Evolutionary conservation across 2,329 filamentous ascomycete species (phyloP), one percentile per base, ranked within the genome.

Genomic region (Calonectria pseudoturangicola): DNA sequence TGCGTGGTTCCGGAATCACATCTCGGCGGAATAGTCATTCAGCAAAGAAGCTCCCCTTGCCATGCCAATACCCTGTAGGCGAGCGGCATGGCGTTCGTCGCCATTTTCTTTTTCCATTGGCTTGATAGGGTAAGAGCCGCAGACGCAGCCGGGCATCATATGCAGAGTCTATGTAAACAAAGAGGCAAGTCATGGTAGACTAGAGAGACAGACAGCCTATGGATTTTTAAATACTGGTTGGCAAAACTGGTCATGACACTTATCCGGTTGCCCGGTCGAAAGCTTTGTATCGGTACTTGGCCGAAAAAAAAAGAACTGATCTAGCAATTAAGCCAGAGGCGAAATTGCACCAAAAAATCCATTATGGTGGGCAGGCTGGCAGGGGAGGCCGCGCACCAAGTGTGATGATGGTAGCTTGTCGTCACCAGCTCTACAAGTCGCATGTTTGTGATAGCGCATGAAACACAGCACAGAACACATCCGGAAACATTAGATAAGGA

Each of bases 321-420:
- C 67, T 77, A 70, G 56, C 25, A 76, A 41, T 72, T 76, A 50
- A 72, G 66, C 68, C 76, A 79, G 66, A 72, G 63, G 71, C 69
- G 77, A 79, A 76, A 79, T 79, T 79, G 58, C 75, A 80, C 39
- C 70, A 71, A 72, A 30, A 66, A 71, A 60, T 73, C 56, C 58
- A 71, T 64, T 39, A 60, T 60, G 54, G 60, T 70, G 64, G 64
- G 58, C 58, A 63, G 58, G 13, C 54, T 66, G 66, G 72, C 73
- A 78, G 48, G 70, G 72, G 51, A 56, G 56, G 68, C 76, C 41
- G 48, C 62, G 73, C 73, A 68, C 56, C 54, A 65, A 63, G 58
- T 33, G 54, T 54, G 72, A 70, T 76, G 70, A 72, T 75, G 71
- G 67, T 56, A 74, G 45, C 72, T 54, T 77, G 76, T 79, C 76